Evolutionary conservation across 441 rosid genomes (phyloP).

Genomic region (Francoa sonchifolia): DNA sequence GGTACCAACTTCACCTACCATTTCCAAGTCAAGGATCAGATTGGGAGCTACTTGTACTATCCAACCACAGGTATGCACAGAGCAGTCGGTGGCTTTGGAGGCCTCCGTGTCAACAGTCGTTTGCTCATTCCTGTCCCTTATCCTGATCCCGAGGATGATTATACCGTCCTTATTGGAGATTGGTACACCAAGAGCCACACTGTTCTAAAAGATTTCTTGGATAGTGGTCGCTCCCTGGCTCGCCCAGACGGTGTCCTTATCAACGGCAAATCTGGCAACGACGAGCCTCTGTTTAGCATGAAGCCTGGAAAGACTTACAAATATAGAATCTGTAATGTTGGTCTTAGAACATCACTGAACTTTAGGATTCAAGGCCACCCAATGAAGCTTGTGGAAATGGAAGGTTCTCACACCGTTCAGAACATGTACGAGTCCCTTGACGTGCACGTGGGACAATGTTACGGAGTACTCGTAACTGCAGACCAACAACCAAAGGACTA

Average conservation of each 20-base stretch:
- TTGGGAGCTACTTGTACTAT: conserved; percentile 68
- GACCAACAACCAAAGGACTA: conserved; percentile 52
- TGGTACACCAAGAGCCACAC: conserved; percentile 49
- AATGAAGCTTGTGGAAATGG: conserved; percentile 63
- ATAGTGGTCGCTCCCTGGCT: neutral
- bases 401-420: conserved; percentile 72
- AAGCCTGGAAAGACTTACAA: conserved; percentile 63
- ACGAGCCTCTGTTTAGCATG: neutral
- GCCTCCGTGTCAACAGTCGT: conserved; percentile 49
- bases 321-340: conserved; percentile 65
- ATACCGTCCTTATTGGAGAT: conserved; percentile 54
- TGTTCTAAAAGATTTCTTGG: neutral
- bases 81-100: conserved; percentile 75
- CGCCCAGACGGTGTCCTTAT: neutral
- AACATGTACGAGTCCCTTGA: conserved; percentile 51
- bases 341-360: conserved; percentile 44
- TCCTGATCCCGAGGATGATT: conserved; percentile 47
- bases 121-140: conserved; percentile 59
- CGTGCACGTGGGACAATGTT: conserved; percentile 69
- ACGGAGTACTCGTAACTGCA: conserved; percentile 56
- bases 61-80: conserved; percentile 71
- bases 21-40: conserved; percentile 71
- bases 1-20: conserved; percentile 61
- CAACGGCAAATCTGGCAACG: neutral
- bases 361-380: conserved; percentile 70